phyloP scores from a whole-genome alignment of 306 rosid genomes.

The Cicer yamashitae region DNA sequence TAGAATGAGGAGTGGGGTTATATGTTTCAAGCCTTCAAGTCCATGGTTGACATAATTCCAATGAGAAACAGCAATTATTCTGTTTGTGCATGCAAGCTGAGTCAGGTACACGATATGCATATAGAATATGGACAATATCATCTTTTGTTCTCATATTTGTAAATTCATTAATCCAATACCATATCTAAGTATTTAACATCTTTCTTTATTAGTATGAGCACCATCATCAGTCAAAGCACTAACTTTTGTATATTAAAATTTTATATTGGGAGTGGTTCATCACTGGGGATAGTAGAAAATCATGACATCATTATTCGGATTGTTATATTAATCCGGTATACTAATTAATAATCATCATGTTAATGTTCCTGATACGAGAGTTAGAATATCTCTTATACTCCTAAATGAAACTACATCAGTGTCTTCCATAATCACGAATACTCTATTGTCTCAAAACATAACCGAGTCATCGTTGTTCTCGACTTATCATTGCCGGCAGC shows the following conservation, averaged over 20 bases:
- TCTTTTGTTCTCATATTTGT: slow-evolving; percentile 35
- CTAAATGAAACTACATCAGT: slow-evolving; percentile 17
- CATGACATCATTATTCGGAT: no score
- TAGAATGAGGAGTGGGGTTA: slow-evolving; percentile 21
- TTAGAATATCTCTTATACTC: no score
- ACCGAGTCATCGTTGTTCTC: slow-evolving; percentile 40
- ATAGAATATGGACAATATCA: slow-evolving; percentile 26
- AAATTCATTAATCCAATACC: neutral
- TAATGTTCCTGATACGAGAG: no score
- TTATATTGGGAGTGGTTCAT: no score
- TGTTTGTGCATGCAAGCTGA: slow-evolving; percentile 46
- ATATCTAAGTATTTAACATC: slow-evolving; percentile 1
- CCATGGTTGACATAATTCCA: slow-evolving; percentile 24
- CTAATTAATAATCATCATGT: no score
- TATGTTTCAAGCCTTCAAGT: neutral
- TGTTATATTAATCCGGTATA: no score
- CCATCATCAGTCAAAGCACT: neutral
- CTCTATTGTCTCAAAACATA: slow-evolving; percentile 45
- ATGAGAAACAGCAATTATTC: slow-evolving; percentile 25
- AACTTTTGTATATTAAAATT: no score
- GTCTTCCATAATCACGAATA: slow-evolving; percentile 54
- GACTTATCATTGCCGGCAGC: slow-evolving; percentile 51
- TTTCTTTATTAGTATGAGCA: neutral
- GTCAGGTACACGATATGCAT: slow-evolving; percentile 41
- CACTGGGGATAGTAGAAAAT: no score